Conservation (phyloP, 768 basidiomycete genomes). For the Amanita rubescens region DNA sequence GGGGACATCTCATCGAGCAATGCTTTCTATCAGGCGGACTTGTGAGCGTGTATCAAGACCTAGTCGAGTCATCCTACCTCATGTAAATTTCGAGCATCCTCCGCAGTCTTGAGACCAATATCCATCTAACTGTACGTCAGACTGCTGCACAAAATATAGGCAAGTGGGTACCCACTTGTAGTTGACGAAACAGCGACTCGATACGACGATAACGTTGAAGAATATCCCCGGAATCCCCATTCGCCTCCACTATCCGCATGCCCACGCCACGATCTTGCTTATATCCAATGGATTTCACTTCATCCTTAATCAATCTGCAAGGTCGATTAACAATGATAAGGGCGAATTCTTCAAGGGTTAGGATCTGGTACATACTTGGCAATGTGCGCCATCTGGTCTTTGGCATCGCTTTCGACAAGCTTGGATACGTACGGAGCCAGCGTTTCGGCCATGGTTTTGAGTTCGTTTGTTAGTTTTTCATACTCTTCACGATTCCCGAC, state of each 20-base stretch:
- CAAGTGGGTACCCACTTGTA: background rate
- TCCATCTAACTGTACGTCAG: background rate
- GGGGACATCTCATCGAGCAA: too few species aligned
- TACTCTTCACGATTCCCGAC: background rate
- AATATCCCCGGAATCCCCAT: too few species aligned
- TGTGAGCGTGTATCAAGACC: too few species aligned
- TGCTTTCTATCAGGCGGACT: too few species aligned
- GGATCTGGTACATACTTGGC: background rate
- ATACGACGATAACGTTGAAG: background rate
- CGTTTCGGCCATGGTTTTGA: conserved; percentile 5
- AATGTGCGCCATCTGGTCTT: background rate
- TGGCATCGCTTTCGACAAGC: background rate
- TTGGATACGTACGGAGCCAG: conserved; percentile 6
- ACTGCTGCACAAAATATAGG: background rate
- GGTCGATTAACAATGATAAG: background rate
- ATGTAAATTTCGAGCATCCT: too few species aligned
- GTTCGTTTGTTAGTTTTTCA: conserved; percentile 7
- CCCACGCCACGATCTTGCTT: too few species aligned
- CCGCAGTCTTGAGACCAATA: too few species aligned
- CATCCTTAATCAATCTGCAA: too few species aligned
- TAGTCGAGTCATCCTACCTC: too few species aligned
- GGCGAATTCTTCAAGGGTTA: background rate
- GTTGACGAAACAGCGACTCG: background rate
- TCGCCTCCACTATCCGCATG: too few species aligned
- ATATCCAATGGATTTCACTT: too few species aligned